Conservation (phyloP, 140 eudicot genomes). For the Ambrosia hybrid region DNA sequence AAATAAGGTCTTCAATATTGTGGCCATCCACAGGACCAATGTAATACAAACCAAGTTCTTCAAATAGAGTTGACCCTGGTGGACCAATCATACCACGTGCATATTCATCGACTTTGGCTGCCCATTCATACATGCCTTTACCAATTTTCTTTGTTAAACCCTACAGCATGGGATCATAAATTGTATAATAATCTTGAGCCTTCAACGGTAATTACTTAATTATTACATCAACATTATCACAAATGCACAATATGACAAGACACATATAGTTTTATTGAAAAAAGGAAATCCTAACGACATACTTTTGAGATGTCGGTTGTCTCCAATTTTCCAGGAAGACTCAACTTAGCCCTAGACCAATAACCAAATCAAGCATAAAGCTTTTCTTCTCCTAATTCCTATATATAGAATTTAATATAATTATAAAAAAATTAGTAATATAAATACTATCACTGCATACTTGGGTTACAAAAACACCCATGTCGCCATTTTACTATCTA, state of each 20-base stretch:
- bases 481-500: not conserved
- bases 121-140: conserved; percentile 90
- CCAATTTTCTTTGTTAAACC: conserved; percentile 83
- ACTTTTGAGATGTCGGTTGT: conserved; percentile 7
- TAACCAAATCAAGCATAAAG: too few relatives aligned
- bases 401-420: too few relatives aligned
- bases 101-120: conserved; percentile 94
- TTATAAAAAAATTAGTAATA: not conserved
- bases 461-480: not conserved
- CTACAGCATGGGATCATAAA: conserved; percentile 36
- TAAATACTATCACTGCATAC: not conserved
- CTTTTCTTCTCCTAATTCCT: too few relatives aligned
- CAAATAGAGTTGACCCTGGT: conserved; percentile 87
- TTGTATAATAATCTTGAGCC: not conserved
- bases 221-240: conserved; percentile 17
- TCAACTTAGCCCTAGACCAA: not conserved
- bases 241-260: conserved; percentile 5
- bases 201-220: not conserved
- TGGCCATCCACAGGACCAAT: conserved; percentile 98
- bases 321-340: not conserved
- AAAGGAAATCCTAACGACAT: not conserved
- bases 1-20: conserved; percentile 81
- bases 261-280: not conserved
- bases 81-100: conserved; percentile 97
- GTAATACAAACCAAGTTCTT: conserved; percentile 93